Percentiles rank a stretch among this genome's conserved stretches.
These are phyloP conservation scores for Coniella lustricola DNA, from an alignment of 2,329 filamentous ascomycete species.

Conservation along the genomic window DNA sequence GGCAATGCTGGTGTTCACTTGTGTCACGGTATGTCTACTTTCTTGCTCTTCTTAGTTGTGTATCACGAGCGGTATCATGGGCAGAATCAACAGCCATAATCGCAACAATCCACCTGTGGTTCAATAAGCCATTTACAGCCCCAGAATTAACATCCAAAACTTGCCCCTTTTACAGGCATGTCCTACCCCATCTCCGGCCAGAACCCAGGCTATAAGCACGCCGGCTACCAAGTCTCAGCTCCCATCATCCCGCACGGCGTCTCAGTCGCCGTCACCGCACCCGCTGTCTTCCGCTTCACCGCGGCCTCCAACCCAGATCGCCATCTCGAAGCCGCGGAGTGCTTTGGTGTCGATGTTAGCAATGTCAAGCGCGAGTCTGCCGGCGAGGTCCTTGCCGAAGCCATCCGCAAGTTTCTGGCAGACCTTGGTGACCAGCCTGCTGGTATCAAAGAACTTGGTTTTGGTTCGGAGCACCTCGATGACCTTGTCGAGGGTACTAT, in stretches of 20 bases:
- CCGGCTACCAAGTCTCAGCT: slow-evolving; percentile 69
- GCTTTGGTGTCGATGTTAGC: slow-evolving; percentile 81
- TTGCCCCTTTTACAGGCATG: slow-evolving; percentile 74
- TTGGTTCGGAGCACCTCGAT: slow-evolving; percentile 67
- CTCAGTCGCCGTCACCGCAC: slow-evolving; percentile 86
- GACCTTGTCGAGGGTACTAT: slow-evolving; percentile 88
- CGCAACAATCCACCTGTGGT: no score
- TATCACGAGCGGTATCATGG: no score
- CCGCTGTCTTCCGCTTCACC: slow-evolving; percentile 91
- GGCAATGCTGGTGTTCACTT: slow-evolving; percentile 94
- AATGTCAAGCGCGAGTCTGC: slow-evolving; percentile 85
- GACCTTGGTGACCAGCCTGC: slow-evolving; percentile 84
- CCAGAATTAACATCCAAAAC: no score
- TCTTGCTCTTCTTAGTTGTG: neutral
- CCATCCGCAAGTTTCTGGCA: slow-evolving; percentile 71
- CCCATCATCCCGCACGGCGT: slow-evolving; percentile 94
- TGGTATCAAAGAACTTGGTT: slow-evolving; percentile 78
- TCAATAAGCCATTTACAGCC: no score
- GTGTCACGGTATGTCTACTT: slow-evolving; percentile 44
- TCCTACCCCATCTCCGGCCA: slow-evolving; percentile 95
- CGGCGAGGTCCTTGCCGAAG: slow-evolving; percentile 80
- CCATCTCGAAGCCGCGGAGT: slow-evolving; percentile 81
- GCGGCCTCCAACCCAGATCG: slow-evolving; percentile 85
- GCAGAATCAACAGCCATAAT: no score
- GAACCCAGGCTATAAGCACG: slow-evolving; percentile 83